A percentile compares a stretch with the other conserved stretches of the same genome.
Evolutionary conservation across 306 rosid species (phyloP).

Genomic region (Cicer cuneatum): DNA sequence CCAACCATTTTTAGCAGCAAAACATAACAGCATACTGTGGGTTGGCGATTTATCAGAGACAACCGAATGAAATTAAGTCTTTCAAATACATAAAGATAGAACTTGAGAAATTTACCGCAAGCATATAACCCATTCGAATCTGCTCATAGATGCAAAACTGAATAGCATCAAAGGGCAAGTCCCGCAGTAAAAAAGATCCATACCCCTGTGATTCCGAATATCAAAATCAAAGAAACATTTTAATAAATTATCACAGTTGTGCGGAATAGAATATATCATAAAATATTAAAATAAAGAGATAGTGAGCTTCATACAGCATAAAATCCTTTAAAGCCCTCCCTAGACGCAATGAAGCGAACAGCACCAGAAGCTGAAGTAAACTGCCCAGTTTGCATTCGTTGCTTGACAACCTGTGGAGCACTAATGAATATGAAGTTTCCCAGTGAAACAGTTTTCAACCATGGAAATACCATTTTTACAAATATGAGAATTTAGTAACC

Average conservation of each 20-base stretch:
- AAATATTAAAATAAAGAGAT: slow-evolving; percentile 17
- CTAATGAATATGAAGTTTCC: slow-evolving; percentile 38
- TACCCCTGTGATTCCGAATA: slow-evolving; percentile 68
- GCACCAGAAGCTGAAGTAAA: slow-evolving; percentile 83
- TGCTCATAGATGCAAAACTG: slow-evolving; percentile 97
- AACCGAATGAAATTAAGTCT: not conserved
- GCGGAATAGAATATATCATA: slow-evolving; percentile 26
- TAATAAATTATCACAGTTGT: not conserved
- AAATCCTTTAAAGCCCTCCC: slow-evolving; percentile 85
- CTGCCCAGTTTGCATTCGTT: slow-evolving; percentile 97
- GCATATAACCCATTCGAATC: slow-evolving; percentile 86
- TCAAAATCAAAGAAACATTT: slow-evolving; percentile 29
- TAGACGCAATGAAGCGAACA: slow-evolving; percentile 76
- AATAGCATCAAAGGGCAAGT: slow-evolving; percentile 93
- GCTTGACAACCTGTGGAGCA: slow-evolving; percentile 85
- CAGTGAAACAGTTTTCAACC: slow-evolving; percentile 24
- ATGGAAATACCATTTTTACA: slow-evolving; percentile 34
- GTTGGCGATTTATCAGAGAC: not conserved
- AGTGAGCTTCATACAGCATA: slow-evolving; percentile 69
- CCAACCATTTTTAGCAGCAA: not conserved
- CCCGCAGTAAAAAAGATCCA: slow-evolving; percentile 86
- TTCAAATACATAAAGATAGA: slow-evolving; percentile 23
- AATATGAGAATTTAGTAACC: slow-evolving; percentile 55
- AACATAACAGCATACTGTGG: slow-evolving; percentile 4
- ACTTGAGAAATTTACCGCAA: slow-evolving; percentile 62